phyloP scores from a whole-genome alignment of 2,329 filamentous ascomycete species.

The Fusarium solani-melongenae region DNA sequence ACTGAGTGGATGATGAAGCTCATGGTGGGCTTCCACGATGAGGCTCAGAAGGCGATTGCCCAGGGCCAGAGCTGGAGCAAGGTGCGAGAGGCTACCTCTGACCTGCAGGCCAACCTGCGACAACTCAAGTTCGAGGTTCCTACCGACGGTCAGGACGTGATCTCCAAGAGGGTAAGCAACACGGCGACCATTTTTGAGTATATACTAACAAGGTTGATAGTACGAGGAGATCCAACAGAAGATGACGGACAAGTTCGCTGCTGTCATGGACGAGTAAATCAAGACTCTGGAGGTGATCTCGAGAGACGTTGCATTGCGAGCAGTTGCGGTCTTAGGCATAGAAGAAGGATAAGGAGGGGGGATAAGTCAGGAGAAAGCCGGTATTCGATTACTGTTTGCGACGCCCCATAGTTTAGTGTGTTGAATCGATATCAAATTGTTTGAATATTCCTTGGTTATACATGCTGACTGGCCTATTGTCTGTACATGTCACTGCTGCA shows the following conservation, averaged over 20 bases:
- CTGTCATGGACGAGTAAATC: slow-evolving; percentile 90
- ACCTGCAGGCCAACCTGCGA: slow-evolving; percentile 85
- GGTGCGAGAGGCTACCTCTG: slow-evolving; percentile 88
- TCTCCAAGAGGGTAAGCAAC: slow-evolving; percentile 81
- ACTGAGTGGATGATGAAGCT: slow-evolving; percentile 99
- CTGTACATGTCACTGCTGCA: neutral
- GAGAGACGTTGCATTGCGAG: slow-evolving; percentile 32
- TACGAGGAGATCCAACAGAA: slow-evolving; percentile 92
- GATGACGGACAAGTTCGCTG: slow-evolving; percentile 97
- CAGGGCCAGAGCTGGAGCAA: slow-evolving; percentile 94
- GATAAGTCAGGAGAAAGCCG: slow-evolving; percentile 36
- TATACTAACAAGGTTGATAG: slow-evolving; percentile 62
- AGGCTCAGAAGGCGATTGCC: slow-evolving; percentile 92
- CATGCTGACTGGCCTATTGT: neutral
- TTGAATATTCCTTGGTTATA: slow-evolving; percentile 6
- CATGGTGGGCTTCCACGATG: slow-evolving; percentile 98
- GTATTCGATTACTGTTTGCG: slow-evolving; percentile 42
- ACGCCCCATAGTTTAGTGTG: slow-evolving; percentile 44
- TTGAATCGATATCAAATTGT: slow-evolving; percentile 42
- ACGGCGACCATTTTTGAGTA: neutral
- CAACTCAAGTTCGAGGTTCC: slow-evolving; percentile 98
- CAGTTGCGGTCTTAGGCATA: slow-evolving; percentile 44
- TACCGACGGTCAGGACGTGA: slow-evolving; percentile 80
- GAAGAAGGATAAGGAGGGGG: slow-evolving; percentile 38
- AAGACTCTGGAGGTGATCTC: slow-evolving; percentile 23